These are phyloP conservation scores for Aspergillus cejpii DNA, from an alignment of 2,329 filamentous ascomycete species.

Conservation along the genomic window DNA sequence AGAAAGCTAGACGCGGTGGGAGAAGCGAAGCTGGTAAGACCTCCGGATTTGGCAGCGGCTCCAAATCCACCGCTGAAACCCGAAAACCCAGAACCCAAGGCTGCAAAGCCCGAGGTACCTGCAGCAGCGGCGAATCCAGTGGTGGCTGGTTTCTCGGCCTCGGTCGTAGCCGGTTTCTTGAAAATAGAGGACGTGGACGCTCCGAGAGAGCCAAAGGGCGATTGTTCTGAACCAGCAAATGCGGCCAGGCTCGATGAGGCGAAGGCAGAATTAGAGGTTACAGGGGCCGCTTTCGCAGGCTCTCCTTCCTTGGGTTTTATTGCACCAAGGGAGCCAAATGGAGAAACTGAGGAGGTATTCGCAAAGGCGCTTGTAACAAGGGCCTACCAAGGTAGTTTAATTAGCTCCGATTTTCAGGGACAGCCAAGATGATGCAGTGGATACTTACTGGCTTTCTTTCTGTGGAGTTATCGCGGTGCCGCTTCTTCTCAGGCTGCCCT, in stretches of 20 bases:
- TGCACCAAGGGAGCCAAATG: conserved; percentile 35
- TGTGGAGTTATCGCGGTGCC: conserved; percentile 39
- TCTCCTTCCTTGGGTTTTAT: conserved; percentile 23
- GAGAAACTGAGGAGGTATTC: conserved; percentile 40
- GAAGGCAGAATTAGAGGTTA: conserved; percentile 57
- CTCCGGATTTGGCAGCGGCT: conserved; percentile 39
- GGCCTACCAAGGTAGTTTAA: conserved; percentile 15
- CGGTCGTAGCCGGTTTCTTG: conserved; percentile 24
- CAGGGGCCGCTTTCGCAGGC: conserved; percentile 23
- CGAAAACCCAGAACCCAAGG: conserved; percentile 33
- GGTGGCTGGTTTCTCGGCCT: conserved; percentile 17
- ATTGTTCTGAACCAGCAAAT: conserved; percentile 54
- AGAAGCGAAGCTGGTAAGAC: conserved; percentile 64
- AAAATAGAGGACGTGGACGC: conserved; percentile 41
- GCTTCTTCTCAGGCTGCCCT: conserved; percentile 40
- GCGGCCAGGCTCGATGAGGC: conserved; percentile 62
- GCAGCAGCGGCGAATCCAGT: conserved; percentile 30
- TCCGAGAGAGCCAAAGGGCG: conserved; percentile 57
- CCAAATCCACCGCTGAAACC: conserved; percentile 46
- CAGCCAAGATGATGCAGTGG: not conserved
- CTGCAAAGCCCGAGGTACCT: conserved; percentile 34
- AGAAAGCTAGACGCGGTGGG: conserved; percentile 46
- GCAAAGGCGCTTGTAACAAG: conserved; percentile 37
- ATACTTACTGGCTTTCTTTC: conserved; percentile 29
- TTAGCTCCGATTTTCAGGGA: not conserved